Evolutionary conservation across 495 filamentous ascomycete species (phyloP).

Genomic region (Penicillium canariense): DNA sequence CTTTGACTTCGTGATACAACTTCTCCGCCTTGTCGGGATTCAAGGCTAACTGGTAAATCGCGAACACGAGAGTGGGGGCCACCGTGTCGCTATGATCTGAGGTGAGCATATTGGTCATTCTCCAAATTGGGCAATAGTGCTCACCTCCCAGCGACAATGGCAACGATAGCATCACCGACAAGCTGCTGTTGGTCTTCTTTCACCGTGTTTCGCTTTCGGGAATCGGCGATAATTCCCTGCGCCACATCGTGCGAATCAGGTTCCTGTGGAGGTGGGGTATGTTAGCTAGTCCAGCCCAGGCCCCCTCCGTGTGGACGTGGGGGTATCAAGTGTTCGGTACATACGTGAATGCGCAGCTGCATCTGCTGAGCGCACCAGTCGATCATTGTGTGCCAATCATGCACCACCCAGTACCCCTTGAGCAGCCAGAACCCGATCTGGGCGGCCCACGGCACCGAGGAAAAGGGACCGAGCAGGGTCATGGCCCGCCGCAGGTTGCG

Average conservation of each 20-base stretch:
- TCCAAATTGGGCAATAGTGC: neutral
- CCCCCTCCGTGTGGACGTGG: neutral
- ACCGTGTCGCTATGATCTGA: slow-evolving; percentile 28
- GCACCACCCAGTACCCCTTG: slow-evolving; percentile 6
- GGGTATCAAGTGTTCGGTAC: neutral
- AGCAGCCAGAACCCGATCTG: slow-evolving; percentile 10
- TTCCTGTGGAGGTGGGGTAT: slow-evolving; percentile 1
- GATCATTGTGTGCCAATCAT: slow-evolving; percentile 12
- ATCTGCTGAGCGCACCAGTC: slow-evolving; percentile 18
- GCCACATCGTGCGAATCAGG: slow-evolving; percentile 5
- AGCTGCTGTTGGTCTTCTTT: neutral
- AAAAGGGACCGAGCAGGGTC: slow-evolving; percentile 15
- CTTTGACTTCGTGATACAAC: slow-evolving; percentile 16
- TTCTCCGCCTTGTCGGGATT: slow-evolving; percentile 18
- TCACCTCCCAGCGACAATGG: neutral
- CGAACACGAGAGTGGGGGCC: slow-evolving; percentile 21
- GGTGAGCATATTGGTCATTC: neutral
- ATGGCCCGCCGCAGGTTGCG: neutral
- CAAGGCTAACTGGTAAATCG: slow-evolving; percentile 37
- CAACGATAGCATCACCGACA: neutral
- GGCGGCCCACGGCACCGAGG: slow-evolving; percentile 18
- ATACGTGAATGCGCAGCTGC: slow-evolving; percentile 6
- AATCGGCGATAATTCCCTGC: slow-evolving; percentile 7
- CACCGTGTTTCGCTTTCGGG: neutral
- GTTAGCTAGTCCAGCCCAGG: neutral